These are phyloP conservation scores for Tardiomyces depauwii DNA, from an alignment of 1,139 yeast species.

Conservation along the genomic window DNA sequence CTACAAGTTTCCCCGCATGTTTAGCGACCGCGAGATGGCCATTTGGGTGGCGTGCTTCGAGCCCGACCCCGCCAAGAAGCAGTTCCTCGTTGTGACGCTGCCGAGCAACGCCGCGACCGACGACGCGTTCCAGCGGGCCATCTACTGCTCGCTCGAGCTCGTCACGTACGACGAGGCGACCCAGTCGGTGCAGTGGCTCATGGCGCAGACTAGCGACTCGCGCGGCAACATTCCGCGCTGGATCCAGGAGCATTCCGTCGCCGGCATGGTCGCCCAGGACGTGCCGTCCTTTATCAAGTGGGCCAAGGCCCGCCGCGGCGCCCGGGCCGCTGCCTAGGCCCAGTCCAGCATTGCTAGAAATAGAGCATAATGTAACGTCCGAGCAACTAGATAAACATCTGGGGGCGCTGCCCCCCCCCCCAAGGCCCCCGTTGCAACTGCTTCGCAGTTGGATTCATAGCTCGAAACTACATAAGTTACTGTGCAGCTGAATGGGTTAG, in stretches of 20 bases:
- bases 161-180: conserved; percentile 28
- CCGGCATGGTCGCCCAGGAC: conserved; percentile 51
- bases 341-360: background rate
- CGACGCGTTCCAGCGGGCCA: conserved; percentile 19
- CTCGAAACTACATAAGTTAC: too few relatives aligned
- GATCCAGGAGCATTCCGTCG: conserved; percentile 45
- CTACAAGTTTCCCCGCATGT: conserved; percentile 41
- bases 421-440: too few relatives aligned
- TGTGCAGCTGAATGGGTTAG: too few relatives aligned
- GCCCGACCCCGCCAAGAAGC: conserved; percentile 21
- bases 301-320: conserved; percentile 16
- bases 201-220: conserved; percentile 56
- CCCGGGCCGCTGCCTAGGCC: background rate
- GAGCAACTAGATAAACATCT: too few relatives aligned
- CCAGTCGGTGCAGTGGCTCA: conserved; percentile 43
- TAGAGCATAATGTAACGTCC: too few relatives aligned
- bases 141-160: conserved; percentile 50
- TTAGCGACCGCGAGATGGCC: conserved; percentile 43
- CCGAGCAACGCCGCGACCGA: conserved; percentile 27
- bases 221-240: conserved; percentile 58
- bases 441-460: too few relatives aligned
- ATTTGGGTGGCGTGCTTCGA: conserved; percentile 42
- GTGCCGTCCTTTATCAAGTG: conserved; percentile 53
- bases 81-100: conserved; percentile 41
- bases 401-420: too few relatives aligned